Conservation (phyloP, 176 grass and related monocot genomes). For the Eremochloa ophiuroides region DNA sequence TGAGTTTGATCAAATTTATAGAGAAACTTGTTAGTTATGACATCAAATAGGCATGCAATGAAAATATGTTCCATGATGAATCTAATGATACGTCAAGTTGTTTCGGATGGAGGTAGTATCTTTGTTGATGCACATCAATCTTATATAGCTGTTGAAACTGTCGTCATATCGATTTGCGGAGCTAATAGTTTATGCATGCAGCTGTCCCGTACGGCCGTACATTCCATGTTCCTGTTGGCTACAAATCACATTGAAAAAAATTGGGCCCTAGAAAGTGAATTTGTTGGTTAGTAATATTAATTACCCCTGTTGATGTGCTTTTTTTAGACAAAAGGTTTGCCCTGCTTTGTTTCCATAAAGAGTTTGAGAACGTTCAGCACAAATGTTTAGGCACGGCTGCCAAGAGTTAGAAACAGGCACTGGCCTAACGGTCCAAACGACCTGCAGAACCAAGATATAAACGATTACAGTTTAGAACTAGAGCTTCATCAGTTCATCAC, state of each 20-base stretch:
- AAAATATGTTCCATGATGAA: neutral
- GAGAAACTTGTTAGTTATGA: neutral
- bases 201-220: neutral
- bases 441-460: too few species aligned
- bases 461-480: too few species aligned
- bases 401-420: too few species aligned
- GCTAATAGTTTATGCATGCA: neutral
- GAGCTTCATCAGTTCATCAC: too few species aligned
- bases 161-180: neutral
- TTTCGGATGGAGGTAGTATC: neutral
- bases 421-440: too few species aligned
- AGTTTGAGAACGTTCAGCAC: too few species aligned
- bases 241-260: neutral
- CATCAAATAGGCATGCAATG: neutral
- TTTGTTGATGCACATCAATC: neutral
- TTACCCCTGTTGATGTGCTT: slow-evolving; percentile 9
- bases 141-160: neutral
- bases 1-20: neutral
- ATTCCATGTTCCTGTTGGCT: neutral
- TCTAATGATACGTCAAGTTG: neutral
- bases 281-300: neutral
- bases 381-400: too few species aligned
- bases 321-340: too few species aligned
- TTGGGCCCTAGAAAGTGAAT: neutral
- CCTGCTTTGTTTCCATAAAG: too few species aligned